Base-by-base conservation (phyloP, 805 yeast species). In the Kazachstania psychrophila region DNA sequence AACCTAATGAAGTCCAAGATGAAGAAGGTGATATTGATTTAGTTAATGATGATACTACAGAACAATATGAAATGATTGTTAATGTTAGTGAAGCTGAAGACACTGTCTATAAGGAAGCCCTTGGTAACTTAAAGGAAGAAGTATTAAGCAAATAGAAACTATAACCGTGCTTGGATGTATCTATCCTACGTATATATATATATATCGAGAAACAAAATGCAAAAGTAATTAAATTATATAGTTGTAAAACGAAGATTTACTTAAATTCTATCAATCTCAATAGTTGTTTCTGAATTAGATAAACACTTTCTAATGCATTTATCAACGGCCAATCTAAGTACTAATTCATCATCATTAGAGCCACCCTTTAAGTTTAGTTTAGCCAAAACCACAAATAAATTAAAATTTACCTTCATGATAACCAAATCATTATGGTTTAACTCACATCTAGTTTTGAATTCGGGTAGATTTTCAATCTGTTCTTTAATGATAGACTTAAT, bases 341-440 rank as follows among this genome's bases (percentile, higher is more conserved):
- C 59, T 1, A 74, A 56, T 52, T 81, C 89, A 31, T 80, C 87
- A 38, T 79, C 84, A 43, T 73, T 74, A 4, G 81, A 72, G 1
- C 79, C 82, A n/a, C 88, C 88, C 32, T 62, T 57, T 80, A 82
- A 75, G 15, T 55, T 57, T 3, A 82, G 45, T 38, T 64, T 68
- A 13, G 79, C 43, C 3, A 84, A 69, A 2, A 78, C 72, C 17
- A 82, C 66, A 46, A 68, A 75, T 4, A 79, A 59, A 40, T 69
- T 70, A 51, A 75, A 73, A 51, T 77, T 81, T 26, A 79, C 77
- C 45, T 79, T 75, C 3, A 81, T 68, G 6, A 82, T 60, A 34
- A 72, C 62, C 7, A 81, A 38, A 30, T 63, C 48, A 54, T 64
- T 39, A 31, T 52, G 19, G 11, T 69, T 64, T 12, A 81, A 51